These are phyloP conservation scores for Nemophila menziesii DNA, from an alignment of 257 asterid genomes.

Conservation along the genomic window DNA sequence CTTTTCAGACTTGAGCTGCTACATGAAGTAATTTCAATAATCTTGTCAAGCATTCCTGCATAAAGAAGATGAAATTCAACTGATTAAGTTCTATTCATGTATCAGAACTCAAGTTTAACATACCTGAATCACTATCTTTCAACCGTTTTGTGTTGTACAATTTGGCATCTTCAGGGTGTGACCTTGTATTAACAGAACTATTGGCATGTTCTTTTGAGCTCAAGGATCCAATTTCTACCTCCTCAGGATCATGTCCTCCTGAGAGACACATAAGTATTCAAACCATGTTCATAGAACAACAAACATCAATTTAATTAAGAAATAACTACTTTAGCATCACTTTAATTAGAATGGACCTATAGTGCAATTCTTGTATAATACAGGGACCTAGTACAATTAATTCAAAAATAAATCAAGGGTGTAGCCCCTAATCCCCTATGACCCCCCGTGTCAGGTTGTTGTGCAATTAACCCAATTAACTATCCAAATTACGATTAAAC, in stretches of 20 bases:
- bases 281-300: background rate
- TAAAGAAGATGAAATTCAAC: background rate
- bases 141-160: slow-evolving; percentile 14
- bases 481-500: too few species aligned
- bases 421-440: too few species aligned
- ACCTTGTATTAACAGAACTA: slow-evolving; percentile 16
- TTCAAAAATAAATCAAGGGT: too few species aligned
- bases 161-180: slow-evolving; percentile 13
- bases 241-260: slow-evolving; percentile 35
- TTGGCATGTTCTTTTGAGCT: slow-evolving; percentile 2
- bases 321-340: background rate
- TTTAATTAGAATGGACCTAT: too few species aligned
- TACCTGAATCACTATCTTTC: slow-evolving; percentile 27
- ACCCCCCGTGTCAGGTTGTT: too few species aligned
- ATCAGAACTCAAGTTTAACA: background rate
- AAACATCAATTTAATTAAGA: background rate
- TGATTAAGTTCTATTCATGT: background rate
- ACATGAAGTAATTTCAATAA: slow-evolving; percentile 4
- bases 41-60: slow-evolving; percentile 15
- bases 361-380: too few species aligned
- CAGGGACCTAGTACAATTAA: too few species aligned
- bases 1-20: slow-evolving; percentile 31
- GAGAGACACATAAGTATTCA: background rate
- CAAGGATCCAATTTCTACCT: slow-evolving; percentile 11
- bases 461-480: too few species aligned